Percentiles rank a stretch among this genome's conserved stretches.
Evolutionary conservation across 805 yeast species (phyloP).

Genomic region (Candida sithepensis): DNA sequence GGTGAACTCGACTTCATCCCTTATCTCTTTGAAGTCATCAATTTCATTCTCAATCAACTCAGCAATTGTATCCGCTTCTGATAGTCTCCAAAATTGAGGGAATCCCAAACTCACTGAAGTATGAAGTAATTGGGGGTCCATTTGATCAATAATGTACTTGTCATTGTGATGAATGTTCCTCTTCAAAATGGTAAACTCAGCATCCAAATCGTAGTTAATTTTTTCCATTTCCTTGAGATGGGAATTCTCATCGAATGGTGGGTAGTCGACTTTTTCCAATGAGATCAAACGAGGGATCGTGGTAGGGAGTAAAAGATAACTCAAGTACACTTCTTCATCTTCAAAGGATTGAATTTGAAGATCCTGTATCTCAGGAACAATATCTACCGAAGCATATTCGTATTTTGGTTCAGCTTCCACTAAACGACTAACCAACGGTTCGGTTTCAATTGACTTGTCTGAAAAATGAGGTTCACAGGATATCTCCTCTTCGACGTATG

Average conservation of each 20-base stretch:
- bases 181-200: slow-evolving; percentile 25
- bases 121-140: slow-evolving; percentile 15
- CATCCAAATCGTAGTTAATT: slow-evolving; percentile 27
- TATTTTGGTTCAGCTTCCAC: not conserved
- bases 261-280: slow-evolving; percentile 21
- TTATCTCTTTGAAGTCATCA: not conserved
- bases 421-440: not conserved
- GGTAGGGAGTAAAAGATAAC: slow-evolving; percentile 19
- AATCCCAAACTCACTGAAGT: slow-evolving; percentile 21
- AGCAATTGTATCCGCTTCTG: slow-evolving; percentile 23
- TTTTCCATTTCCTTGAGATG: slow-evolving; percentile 25
- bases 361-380: slow-evolving; percentile 2
- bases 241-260: slow-evolving; percentile 14
- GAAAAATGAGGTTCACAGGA: not conserved
- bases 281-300: slow-evolving; percentile 22
- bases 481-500: not conserved
- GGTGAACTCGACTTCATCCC: not conserved
- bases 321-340: slow-evolving; percentile 25
- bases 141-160: slow-evolving; percentile 25
- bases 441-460: not conserved
- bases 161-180: slow-evolving; percentile 18
- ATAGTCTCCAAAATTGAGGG: slow-evolving; percentile 30
- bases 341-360: slow-evolving; percentile 15
- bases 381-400: not conserved
- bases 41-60: slow-evolving; percentile 7